Percentiles rank a stretch among this genome's conserved stretches.
Conservation (phyloP, 2,329 filamentous ascomycete species). For the Aureobasidium sp. region DNA sequence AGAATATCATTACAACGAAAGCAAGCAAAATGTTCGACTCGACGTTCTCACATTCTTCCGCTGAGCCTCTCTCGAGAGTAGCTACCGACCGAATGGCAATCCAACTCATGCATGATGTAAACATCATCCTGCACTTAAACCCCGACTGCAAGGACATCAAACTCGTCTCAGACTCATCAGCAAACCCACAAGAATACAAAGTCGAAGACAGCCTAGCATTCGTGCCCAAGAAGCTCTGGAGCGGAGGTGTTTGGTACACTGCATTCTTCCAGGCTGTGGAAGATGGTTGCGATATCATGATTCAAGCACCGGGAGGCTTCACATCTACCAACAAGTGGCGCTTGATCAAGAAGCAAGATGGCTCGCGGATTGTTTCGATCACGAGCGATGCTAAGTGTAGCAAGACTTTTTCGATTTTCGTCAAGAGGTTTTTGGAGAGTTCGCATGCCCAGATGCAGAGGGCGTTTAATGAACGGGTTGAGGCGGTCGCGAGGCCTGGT, state of each 20-base stretch:
- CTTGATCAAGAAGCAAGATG: constrained; percentile 18
- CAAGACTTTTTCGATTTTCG: constrained; percentile 24
- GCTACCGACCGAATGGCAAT: constrained; percentile 20
- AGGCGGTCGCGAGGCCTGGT: background rate
- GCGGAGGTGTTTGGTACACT: constrained; percentile 24
- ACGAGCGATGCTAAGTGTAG: constrained; percentile 25
- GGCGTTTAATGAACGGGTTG: constrained; percentile 23
- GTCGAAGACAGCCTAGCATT: constrained; percentile 28
- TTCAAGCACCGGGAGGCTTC: constrained; percentile 27
- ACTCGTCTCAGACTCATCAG: constrained; percentile 11
- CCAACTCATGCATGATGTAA: constrained; percentile 25
- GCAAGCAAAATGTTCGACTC: constrained; percentile 23
- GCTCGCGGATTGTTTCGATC: constrained; percentile 15
- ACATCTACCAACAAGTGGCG: constrained; percentile 26
- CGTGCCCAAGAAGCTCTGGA: constrained; percentile 27
- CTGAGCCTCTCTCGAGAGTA: constrained; percentile 20
- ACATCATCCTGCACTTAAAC: constrained; percentile 23
- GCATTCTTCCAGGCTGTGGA: constrained; percentile 22
- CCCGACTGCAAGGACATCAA: constrained; percentile 23
- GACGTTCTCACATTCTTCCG: constrained; percentile 23
- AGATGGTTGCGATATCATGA: constrained; percentile 27
- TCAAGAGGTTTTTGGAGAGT: constrained; percentile 26
- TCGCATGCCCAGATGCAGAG: constrained; percentile 22
- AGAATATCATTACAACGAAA: background rate
- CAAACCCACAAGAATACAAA: constrained; percentile 18